phyloP scores from a whole-genome alignment of 1,284 basidiomycete genomes.

The Xerocomus amazonicus region DNA sequence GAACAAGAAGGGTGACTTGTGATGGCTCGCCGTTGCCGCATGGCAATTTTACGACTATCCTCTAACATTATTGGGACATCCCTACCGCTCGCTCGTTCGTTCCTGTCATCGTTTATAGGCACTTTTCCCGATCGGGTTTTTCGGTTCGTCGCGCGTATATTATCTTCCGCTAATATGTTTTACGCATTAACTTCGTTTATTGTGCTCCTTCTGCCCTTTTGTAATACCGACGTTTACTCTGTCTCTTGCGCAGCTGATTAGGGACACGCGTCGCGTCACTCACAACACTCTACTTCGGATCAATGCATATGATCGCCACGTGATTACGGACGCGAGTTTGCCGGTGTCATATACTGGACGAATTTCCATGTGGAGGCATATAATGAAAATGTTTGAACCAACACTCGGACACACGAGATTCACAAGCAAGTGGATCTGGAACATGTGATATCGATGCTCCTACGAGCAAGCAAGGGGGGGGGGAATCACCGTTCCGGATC shows the following conservation, averaged over 20 bases:
- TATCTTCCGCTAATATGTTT: constrained; percentile 17
- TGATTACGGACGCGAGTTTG: no score
- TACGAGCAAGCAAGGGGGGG: no score
- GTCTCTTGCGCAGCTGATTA: background rate
- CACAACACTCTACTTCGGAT: no score
- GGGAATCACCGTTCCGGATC: no score
- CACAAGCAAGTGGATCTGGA: no score
- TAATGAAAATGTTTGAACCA: no score
- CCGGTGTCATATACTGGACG: no score
- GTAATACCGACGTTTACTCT: constrained; percentile 6
- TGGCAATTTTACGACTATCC: background rate
- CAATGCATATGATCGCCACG: no score
- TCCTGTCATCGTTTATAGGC: background rate
- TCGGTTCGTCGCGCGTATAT: constrained; percentile 10
- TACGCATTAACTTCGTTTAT: constrained; percentile 20
- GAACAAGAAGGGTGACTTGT: constrained; percentile 41
- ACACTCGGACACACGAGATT: no score
- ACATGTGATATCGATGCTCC: no score
- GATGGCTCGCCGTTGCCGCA: background rate
- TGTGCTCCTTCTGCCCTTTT: background rate
- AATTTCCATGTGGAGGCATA: no score
- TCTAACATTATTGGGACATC: constrained; percentile 25
- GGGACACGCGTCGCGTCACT: no score
- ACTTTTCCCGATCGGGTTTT: background rate
- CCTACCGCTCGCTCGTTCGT: background rate